Base-by-base conservation (phyloP, 176 grass and related monocot genomes). In the Paspalum notatum region DNA sequence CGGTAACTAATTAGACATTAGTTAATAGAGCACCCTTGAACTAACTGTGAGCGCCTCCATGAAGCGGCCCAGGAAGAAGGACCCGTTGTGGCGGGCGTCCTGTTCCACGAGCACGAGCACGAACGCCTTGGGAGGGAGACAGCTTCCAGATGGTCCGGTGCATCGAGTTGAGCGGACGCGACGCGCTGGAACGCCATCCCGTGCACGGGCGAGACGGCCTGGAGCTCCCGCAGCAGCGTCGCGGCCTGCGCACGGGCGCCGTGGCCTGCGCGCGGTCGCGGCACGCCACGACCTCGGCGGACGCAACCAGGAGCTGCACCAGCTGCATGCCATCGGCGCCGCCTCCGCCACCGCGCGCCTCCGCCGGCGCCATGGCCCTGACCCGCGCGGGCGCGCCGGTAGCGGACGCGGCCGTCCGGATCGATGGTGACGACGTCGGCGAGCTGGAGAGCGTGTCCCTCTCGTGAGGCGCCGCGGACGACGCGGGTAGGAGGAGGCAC, bases 201-300 rank as follows among this genome's bases (percentile, higher is more conserved):
- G 85, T 77, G 91, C 37, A 90, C 91, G 12, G 88, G 90, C 38
- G 91, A 82, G 7, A 90, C 88, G 63, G 85, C 88, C 85, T 93
- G 88, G 85, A 93, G 88, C 61, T 88, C 88, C n/a, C n/a, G n/a
- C n/a, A n/a, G n/a, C n/a, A n/a, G n/a, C n/a, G n/a, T n/a, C n/a
- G n/a, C 63, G 85, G 85, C 43, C 88, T 88, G 44, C 88, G 88
- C 48, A 90, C 88, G 8, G 83, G 74, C 49, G 79, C 82, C 44
- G 82, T 80, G 0, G 91, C 91, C 82, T 90, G 91, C 12, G 63
- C 82, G 13, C 91, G 82, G 85, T 93, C 91, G 25, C 91, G 91
- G 82, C 91, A 93, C 10, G 88, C 88, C 58, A 90, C 91, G 38
- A 88, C 91, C 91, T 93, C 91, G 5, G 91, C 91, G 79, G 88